Conservation (phyloP, 2,329 filamentous ascomycete species). For the Thielaviopsis musarum region DNA sequence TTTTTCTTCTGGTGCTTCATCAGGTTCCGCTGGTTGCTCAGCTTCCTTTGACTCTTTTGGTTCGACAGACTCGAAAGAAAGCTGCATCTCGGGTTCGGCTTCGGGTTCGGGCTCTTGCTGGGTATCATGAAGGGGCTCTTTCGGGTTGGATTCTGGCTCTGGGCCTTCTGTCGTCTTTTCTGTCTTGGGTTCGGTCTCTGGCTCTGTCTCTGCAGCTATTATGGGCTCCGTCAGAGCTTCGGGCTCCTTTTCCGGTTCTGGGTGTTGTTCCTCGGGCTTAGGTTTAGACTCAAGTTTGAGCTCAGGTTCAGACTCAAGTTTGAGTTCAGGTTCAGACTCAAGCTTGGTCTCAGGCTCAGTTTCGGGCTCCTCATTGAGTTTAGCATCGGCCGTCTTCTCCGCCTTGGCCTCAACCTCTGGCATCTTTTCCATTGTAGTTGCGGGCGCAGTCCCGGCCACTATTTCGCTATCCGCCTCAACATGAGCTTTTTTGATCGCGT, state of each 20-base stretch:
- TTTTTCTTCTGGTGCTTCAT: neutral
- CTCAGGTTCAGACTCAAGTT: neutral
- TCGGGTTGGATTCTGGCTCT: neutral
- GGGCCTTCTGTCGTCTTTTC: neutral
- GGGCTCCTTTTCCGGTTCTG: neutral
- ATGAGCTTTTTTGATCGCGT: constrained; percentile 8
- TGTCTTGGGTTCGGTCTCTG: neutral
- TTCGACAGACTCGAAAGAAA: neutral
- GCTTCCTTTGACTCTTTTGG: neutral
- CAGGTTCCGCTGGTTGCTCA: neutral
- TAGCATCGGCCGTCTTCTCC: neutral
- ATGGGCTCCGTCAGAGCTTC: neutral
- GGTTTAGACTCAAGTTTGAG: neutral
- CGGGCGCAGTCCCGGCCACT: no score
- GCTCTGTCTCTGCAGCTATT: neutral
- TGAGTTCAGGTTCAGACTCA: neutral
- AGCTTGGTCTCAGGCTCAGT: neutral
- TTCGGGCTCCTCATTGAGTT: neutral
- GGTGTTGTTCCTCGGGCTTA: neutral
- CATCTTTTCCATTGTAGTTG: neutral
- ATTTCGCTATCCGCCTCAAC: neutral
- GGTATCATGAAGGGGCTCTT: neutral
- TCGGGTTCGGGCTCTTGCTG: neutral
- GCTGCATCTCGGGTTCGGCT: neutral
- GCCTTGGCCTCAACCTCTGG: neutral